Conservation (phyloP, 768 basidiomycete species). For the Rhodotorula taiwanensis region DNA sequence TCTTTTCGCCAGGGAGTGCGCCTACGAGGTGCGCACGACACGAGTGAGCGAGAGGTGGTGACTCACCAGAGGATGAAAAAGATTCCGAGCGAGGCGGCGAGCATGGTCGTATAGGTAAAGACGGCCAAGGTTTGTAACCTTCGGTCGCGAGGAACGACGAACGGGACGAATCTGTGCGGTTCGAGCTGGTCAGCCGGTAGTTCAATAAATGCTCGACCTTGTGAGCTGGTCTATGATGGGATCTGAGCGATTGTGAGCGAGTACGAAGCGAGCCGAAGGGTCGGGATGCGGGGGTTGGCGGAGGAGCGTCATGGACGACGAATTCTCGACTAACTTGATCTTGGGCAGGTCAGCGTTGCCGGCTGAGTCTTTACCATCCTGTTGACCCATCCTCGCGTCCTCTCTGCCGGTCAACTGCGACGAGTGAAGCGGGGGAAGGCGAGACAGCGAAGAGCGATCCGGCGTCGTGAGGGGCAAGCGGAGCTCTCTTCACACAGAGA, state of each 20-base stretch:
- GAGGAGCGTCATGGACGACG: no score
- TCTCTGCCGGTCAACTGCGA: background rate
- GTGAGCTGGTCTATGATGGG: background rate
- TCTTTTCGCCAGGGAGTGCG: no score
- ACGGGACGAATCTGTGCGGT: constrained; percentile 63
- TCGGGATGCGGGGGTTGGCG: no score
- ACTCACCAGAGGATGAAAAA: constrained; percentile 80
- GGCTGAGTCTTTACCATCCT: background rate
- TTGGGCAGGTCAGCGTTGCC: constrained; percentile 1
- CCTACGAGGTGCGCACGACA: no score
- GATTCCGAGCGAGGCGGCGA: constrained; percentile 58
- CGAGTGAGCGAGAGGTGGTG: background rate
- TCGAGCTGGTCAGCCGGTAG: no score
- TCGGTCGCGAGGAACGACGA: constrained; percentile 67
- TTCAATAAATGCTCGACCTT: no score
- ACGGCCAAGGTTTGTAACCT: constrained; percentile 82
- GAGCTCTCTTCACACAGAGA: no score
- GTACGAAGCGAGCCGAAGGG: background rate
- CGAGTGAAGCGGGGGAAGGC: no score
- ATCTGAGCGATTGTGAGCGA: background rate
- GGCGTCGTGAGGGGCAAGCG: no score
- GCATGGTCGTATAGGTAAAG: constrained; percentile 75
- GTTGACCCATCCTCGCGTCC: background rate
- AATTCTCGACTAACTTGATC: constrained; percentile 11
- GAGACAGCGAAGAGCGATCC: no score